Evolutionary conservation across 306 rosid genomes (phyloP).

Genomic region (Echinosophora koreensis): DNA sequence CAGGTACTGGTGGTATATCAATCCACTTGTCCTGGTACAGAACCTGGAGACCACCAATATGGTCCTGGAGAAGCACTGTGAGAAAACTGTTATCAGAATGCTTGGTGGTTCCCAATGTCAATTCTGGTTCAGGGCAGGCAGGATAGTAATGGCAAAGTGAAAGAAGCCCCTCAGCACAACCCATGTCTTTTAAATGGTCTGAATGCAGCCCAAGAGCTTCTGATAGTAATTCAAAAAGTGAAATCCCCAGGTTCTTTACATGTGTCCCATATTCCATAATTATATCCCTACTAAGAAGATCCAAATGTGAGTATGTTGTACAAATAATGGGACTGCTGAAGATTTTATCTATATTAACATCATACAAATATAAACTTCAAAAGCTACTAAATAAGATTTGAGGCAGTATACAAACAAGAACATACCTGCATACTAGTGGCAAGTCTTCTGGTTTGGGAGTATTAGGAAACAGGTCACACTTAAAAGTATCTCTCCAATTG

Average conservation of each 20-base stretch:
- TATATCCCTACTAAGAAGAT: constrained; percentile 43
- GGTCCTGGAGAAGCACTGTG: constrained; percentile 50
- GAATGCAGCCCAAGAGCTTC: constrained; percentile 48
- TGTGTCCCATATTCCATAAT: constrained; percentile 35
- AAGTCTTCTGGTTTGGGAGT: constrained; percentile 39
- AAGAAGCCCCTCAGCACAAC: constrained; percentile 34
- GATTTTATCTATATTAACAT: not conserved
- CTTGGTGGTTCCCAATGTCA: constrained; percentile 47
- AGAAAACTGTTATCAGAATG: constrained; percentile 43
- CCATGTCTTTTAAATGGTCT: constrained; percentile 37
- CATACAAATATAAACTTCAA: not conserved
- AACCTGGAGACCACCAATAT: constrained; percentile 49
- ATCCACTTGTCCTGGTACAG: constrained; percentile 41
- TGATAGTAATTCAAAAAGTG: constrained; percentile 45
- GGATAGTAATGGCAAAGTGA: constrained; percentile 46
- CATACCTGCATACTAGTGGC: constrained; percentile 45
- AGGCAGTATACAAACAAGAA: not conserved
- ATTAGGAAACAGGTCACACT: constrained; percentile 25
- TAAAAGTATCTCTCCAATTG: constrained; percentile 46
- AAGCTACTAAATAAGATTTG: not conserved
- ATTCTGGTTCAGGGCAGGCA: constrained; percentile 47
- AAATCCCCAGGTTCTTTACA: constrained; percentile 33
- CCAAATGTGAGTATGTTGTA: too few species aligned
- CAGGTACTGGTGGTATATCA: constrained; percentile 27
- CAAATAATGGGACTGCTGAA: too few species aligned